phyloP scores from a whole-genome alignment of 257 asterid genomes.

The Plantago elongata region DNA sequence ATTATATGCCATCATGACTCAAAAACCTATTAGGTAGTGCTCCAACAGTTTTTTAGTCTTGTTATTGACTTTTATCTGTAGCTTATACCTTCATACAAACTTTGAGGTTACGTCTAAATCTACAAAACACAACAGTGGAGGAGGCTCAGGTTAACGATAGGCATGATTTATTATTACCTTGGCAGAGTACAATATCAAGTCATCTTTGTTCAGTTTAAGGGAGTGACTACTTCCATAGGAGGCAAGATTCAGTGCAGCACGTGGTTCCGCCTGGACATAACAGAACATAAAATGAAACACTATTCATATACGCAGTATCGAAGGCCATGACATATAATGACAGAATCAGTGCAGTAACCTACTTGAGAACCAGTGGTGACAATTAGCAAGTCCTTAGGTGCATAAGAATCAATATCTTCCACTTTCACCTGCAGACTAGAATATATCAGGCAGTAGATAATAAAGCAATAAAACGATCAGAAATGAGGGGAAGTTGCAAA shows the following conservation, averaged over 20 bases:
- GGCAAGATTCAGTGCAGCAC: constrained; percentile 99
- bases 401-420: constrained; percentile 94
- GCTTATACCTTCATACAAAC: no score
- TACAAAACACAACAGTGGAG: no score
- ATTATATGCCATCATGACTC: no score
- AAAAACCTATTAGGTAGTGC: no score
- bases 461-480: constrained; percentile 13
- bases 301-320: constrained; percentile 16
- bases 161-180: constrained; percentile 62
- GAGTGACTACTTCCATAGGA: constrained; percentile 94
- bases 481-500: constrained; percentile 10
- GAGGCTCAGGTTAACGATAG: no score
- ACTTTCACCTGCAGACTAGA: constrained; percentile 63
- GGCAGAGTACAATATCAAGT: constrained; percentile 88
- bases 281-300: constrained; percentile 26
- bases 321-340: not conserved
- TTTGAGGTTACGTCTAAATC: no score
- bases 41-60: no score
- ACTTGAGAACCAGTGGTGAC: constrained; percentile 99
- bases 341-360: constrained; percentile 25
- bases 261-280: constrained; percentile 89
- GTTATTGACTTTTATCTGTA: no score
- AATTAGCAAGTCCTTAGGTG: constrained; percentile 92
- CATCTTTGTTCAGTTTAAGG: constrained; percentile 84
- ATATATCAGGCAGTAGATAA: constrained; percentile 22